Evolutionary conservation across 164 flowering plant species (phyloP).

Genomic region (Stephania cephalantha): DNA sequence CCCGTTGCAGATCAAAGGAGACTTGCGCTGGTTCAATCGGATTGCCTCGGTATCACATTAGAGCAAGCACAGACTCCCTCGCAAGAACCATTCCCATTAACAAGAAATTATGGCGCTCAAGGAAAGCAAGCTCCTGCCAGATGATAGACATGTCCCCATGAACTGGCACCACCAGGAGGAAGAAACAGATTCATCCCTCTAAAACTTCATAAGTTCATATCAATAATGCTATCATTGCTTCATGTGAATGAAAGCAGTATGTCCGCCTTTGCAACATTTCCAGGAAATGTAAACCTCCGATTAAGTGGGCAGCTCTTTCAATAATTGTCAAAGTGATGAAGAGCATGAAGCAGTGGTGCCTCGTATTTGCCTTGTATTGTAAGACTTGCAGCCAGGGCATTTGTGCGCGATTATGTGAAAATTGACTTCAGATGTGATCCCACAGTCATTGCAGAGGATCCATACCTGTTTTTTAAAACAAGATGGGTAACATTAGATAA

Average conservation of each 20-base stretch:
- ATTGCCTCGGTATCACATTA: neutral
- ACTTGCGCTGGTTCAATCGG: neutral
- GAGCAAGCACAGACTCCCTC: neutral
- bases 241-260: neutral
- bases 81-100: neutral
- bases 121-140: constrained; percentile 1
- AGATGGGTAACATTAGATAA: neutral
- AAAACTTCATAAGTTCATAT: neutral
- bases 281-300: neutral
- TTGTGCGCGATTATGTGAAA: constrained; percentile 74
- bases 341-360: constrained; percentile 53
- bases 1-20: neutral
- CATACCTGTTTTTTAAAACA: constrained; percentile 41
- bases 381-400: constrained; percentile 66
- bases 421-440: constrained; percentile 48
- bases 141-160: neutral
- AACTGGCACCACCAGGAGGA: neutral
- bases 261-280: constrained; percentile 2
- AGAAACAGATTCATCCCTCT: neutral
- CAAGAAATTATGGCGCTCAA: neutral
- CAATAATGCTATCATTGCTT: neutral
- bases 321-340: constrained; percentile 19
- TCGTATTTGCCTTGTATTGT: constrained; percentile 72
- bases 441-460: constrained; percentile 93
- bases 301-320: neutral